A percentile compares a stretch with the other conserved stretches of the same genome.
Evolutionary conservation across 2,329 filamentous ascomycete species (phyloP).

Genomic region (Ceratocystis papillata): DNA sequence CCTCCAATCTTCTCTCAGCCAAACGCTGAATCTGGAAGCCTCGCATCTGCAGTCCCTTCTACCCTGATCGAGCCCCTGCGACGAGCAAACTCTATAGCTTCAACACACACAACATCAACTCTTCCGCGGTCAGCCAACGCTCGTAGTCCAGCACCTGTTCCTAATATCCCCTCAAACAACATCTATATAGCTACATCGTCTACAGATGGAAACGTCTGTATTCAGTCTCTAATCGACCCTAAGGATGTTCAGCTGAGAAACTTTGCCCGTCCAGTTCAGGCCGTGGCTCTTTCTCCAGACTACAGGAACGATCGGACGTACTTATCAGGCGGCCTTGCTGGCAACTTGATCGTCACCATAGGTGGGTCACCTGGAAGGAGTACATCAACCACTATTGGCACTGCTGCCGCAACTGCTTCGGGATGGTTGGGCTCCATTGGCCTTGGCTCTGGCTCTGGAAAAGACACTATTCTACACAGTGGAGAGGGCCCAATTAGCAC

Average conservation of each 20-base stretch:
- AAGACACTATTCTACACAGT: conserved; percentile 77
- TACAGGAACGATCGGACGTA: conserved; percentile 85
- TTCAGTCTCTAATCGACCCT: conserved; percentile 73
- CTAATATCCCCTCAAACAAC: conserved; percentile 71
- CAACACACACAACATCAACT: conserved; percentile 37
- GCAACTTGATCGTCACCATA: conserved; percentile 73
- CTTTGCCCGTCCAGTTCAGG: conserved; percentile 84
- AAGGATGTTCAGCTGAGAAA: conserved; percentile 88
- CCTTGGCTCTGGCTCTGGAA: conserved; percentile 56
- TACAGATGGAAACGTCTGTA: conserved; percentile 89
- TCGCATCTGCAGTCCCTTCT: conserved; percentile 16
- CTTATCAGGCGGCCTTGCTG: conserved; percentile 79
- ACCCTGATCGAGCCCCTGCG: conserved; percentile 25
- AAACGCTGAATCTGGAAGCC: conserved; percentile 2
- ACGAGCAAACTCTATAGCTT: conserved; percentile 28
- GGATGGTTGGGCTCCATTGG: conserved; percentile 89
- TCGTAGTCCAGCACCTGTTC: conserved; percentile 47
- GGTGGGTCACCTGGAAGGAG: conserved; percentile 70
- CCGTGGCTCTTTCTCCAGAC: conserved; percentile 87
- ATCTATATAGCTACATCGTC: conserved; percentile 92
- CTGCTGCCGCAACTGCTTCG: conserved; percentile 71
- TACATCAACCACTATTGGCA: conserved; percentile 76
- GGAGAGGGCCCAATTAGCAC: conserved; percentile 85
- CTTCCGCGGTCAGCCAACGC: conserved; percentile 36
- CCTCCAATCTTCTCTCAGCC: conserved; percentile 36